Evolutionary conservation across 208 protist genomes (phyloP).

Genomic region (Wallacemonas sp.): DNA sequence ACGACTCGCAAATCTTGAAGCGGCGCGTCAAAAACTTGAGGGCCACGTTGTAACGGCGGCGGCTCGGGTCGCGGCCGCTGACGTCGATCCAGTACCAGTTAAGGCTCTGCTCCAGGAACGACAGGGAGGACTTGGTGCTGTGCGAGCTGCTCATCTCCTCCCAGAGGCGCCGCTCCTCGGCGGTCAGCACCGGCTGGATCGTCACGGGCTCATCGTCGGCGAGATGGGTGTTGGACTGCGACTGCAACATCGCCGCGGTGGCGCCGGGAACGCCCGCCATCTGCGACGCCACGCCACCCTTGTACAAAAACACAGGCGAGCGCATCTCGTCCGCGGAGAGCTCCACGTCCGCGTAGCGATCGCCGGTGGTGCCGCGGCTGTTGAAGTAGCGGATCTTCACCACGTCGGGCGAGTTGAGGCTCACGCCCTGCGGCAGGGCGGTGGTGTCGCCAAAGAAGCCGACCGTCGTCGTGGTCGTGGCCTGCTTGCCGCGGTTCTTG

Average conservation of each 20-base stretch:
- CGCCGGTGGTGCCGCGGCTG: slow-evolving; percentile 60
- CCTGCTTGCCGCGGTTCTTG: neutral
- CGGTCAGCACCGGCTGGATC: slow-evolving; percentile 15
- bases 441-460: slow-evolving; percentile 6
- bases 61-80: slow-evolving; percentile 60
- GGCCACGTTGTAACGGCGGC: slow-evolving; percentile 58
- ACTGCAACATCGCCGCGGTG: neutral
- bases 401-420: slow-evolving; percentile 45
- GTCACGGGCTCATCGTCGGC: neutral
- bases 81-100: slow-evolving; percentile 92
- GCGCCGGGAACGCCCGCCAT: neutral
- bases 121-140: slow-evolving; percentile 35
- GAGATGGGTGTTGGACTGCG: slow-evolving; percentile 23
- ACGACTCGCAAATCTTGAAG: slow-evolving; percentile 82
- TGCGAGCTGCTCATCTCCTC: slow-evolving; percentile 34
- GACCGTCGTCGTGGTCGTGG: neutral
- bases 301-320: slow-evolving; percentile 52
- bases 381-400: slow-evolving; percentile 84
- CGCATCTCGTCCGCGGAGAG: slow-evolving; percentile 65
- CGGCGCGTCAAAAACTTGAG: slow-evolving; percentile 60
- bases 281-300: slow-evolving; percentile 30
- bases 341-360: slow-evolving; percentile 64
- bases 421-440: slow-evolving; percentile 15
- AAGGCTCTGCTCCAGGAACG: slow-evolving; percentile 76
- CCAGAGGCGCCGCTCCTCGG: slow-evolving; percentile 27